Base-by-base conservation (phyloP, 2,329 filamentous ascomycete species). In the Xylaria sp. region DNA sequence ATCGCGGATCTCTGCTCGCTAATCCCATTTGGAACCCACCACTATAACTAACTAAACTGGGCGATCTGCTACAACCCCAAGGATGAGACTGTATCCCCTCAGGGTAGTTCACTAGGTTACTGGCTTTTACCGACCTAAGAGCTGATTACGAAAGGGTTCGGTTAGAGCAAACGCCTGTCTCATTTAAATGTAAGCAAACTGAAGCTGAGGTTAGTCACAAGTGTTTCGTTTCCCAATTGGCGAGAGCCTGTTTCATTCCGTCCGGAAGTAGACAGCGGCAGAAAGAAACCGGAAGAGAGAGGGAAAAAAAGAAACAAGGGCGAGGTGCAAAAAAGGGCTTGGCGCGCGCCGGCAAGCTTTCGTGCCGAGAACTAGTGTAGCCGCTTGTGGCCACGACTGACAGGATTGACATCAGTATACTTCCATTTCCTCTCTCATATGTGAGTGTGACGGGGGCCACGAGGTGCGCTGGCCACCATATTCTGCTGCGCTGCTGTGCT, bases 321-420 rank as follows among this genome's bases (percentile, higher is more conserved):
- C 54, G 34, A 65, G 18, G 31, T 44, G 34, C 34, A 37, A 39
- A 46, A 23, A 25, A 18, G 6, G 52, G 64, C 69, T 70, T 70
- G 65, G 70, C 70, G 68, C 70, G 65, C 52, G 31, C 69, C 70
- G 70, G 70, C 69, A 72, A 72, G 41, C 48, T 63, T 44, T 67
- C 46, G 69, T 67, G 63, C 70, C 70, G 70, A 72, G 66, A 70
- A 51, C 34, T 68, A 69, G 66, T 66, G 69, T 66, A 52, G 59
- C 63, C 66, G 61, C 65, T 69, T 65, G 37, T 52, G 62, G 66
- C 1, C 48, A 64, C 34, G 59, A 69, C 63, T 62, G 58, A 60
- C 48, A 64, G 25, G 59, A 69, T 58, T 65, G 58, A 60, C 65
- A 70, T 68, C 52, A 65, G 48, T 18, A 7, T 18, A 46, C 41